Evolutionary conservation across 1,139 yeast genomes (phyloP), one percentile per base, ranked within the genome.

Genomic region (Yamadazyma siamensis): DNA sequence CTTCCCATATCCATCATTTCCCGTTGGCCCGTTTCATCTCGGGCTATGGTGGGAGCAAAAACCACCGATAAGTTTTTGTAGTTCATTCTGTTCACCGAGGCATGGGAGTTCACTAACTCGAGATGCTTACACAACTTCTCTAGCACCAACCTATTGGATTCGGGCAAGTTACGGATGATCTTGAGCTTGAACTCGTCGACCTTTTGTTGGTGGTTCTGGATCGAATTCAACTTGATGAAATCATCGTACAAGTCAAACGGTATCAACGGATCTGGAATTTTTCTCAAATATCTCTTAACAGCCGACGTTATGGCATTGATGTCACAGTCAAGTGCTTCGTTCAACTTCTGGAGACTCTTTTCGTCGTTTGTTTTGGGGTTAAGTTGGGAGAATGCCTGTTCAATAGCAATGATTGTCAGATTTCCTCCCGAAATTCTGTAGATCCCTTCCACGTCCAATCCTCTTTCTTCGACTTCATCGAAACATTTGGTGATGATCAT

Each of bases 371-470:
- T 47, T 12, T 54, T 41, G 2, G 41, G 44, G 17, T 46, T 44
- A 11, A 54, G 48, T 27, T 46, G 50, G 3, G 55, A 41, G 51
- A 75, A 72, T 4, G 70, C 68, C 36, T 55, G 61, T 41, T 75
- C 80, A 33, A 75, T 63, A 17, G 72, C 63, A 34, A 74, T 80
- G 41, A 86, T 77, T 32, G 87, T 86, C 10, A 91, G 77, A 36
- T 83, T 77, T 5, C 91, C 88, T 3, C 97, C 98, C 14, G 94
- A 83, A 42, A 89, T 83, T 46, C 98, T 72, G 60, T 91, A 91
- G 23, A 91, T 73, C 5, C 98, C 98, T 56, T 89, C 97, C 52
- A 69, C 62, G 28, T 70, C 77, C 45, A 85, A 52, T 7, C 95
- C 89, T 40, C 88, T 64, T 25, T 54, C 52, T 57, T 89, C 96